Evolutionary conservation across 2,329 filamentous ascomycete genomes (phyloP).

Genomic region (Fonsecaea nubica): DNA sequence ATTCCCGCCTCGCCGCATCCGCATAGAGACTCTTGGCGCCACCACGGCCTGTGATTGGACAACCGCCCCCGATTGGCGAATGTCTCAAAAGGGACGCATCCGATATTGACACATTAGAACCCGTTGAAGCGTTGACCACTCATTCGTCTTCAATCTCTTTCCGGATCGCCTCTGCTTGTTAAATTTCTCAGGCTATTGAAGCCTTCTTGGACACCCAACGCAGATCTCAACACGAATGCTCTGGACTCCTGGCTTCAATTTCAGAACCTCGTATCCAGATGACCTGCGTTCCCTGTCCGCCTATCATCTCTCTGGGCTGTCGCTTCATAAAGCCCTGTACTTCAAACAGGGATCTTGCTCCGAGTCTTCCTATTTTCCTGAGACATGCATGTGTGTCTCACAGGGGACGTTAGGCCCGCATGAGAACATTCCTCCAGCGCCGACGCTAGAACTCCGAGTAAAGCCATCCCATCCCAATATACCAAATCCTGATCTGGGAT

Average conservation of each 20-base stretch:
- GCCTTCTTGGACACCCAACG: background rate
- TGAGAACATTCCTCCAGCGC: constrained; percentile 25
- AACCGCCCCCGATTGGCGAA: constrained; percentile 10
- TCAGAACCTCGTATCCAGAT: background rate
- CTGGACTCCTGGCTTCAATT: background rate
- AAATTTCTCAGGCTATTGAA: background rate
- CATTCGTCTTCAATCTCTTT: background rate
- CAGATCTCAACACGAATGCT: constrained; percentile 7
- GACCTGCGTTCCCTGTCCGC: background rate
- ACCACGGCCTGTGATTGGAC: constrained; percentile 10
- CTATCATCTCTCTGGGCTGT: constrained; percentile 1
- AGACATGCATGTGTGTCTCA: background rate
- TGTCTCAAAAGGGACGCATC: constrained; percentile 10
- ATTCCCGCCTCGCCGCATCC: background rate
- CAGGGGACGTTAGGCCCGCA: background rate
- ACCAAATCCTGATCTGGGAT: constrained; percentile 2
- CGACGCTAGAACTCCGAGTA: constrained; percentile 26
- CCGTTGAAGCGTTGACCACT: constrained; percentile 12
- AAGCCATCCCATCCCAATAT: constrained; percentile 13
- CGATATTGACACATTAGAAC: constrained; percentile 16
- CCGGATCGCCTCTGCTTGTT: background rate
- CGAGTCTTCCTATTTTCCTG: background rate
- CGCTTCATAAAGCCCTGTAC: constrained; percentile 5
- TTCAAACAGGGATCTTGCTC: background rate
- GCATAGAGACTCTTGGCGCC: constrained; percentile 11